Evolutionary conservation across 2,329 filamentous ascomycete genomes (phyloP).

Genomic region (Monilinia polystroma): DNA sequence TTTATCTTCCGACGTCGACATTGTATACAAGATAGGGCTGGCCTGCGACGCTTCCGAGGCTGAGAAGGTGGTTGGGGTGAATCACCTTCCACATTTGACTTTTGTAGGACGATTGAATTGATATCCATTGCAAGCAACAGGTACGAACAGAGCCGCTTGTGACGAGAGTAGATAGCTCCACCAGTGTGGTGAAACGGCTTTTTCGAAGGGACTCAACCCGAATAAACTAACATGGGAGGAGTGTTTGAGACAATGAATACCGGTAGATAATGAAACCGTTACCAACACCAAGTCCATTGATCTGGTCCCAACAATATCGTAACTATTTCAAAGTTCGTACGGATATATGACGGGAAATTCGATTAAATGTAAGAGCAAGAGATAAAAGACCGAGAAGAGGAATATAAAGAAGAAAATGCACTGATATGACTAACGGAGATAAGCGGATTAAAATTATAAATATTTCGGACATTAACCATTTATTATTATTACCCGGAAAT

Average conservation of each 20-base stretch:
- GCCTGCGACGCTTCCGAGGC: slow-evolving; percentile 35
- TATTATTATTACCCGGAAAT: background rate
- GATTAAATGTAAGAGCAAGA: background rate
- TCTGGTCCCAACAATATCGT: background rate
- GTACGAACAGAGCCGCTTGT: background rate
- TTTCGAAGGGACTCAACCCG: background rate
- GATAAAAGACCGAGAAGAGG: slow-evolving; percentile 13
- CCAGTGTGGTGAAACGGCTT: background rate
- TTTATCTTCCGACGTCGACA: slow-evolving; percentile 41
- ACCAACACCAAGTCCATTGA: background rate
- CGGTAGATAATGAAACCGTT: background rate
- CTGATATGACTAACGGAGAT: background rate
- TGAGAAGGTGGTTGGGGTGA: slow-evolving; percentile 14
- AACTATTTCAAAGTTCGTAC: background rate
- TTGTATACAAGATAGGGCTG: slow-evolving; percentile 45
- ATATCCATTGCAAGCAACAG: slow-evolving; percentile 14
- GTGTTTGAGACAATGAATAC: background rate
- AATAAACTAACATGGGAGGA: background rate
- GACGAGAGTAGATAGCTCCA: background rate
- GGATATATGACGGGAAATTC: slow-evolving; percentile 16
- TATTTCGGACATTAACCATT: slow-evolving; percentile 6
- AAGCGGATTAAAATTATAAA: slow-evolving; percentile 2
- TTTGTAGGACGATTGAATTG: slow-evolving; percentile 21
- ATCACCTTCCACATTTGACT: background rate
- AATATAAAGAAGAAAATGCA: slow-evolving; percentile 1